Conservation (phyloP, 2,329 filamentous ascomycete species). For the Harringtonia lauricola region DNA sequence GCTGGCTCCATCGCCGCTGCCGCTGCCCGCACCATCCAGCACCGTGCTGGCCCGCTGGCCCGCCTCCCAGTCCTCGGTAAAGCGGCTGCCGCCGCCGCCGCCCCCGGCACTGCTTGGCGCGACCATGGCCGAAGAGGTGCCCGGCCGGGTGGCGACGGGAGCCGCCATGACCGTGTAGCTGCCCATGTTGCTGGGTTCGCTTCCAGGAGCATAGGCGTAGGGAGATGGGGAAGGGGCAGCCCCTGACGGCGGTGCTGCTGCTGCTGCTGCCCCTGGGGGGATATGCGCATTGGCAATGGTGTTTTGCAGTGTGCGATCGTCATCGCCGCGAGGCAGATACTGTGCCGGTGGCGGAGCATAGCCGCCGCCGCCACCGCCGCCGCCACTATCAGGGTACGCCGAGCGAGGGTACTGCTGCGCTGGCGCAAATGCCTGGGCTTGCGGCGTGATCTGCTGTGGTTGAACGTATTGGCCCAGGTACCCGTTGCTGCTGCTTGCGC, state of each 20-base stretch:
- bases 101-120: conserved; percentile 15
- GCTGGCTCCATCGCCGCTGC: conserved; percentile 29
- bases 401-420: too few relatives aligned
- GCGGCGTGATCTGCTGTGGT: background rate
- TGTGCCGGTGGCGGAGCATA: background rate
- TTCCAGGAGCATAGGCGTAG: conserved; percentile 12
- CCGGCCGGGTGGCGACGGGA: background rate
- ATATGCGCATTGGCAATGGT: conserved; percentile 24
- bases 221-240: conserved; percentile 7
- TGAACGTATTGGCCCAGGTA: background rate
- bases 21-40: conserved; percentile 13
- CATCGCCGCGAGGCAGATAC: conserved; percentile 13
- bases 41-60: background rate
- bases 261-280: conserved; percentile 14
- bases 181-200: conserved; percentile 8
- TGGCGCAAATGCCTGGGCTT: background rate
- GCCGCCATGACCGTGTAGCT: conserved; percentile 1
- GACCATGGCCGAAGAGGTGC: conserved; percentile 10
- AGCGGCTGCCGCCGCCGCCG: conserved; percentile 31
- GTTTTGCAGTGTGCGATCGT: conserved; percentile 24
- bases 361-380: background rate
- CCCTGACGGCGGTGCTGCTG: conserved; percentile 11
- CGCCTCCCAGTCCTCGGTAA: conserved; percentile 10
- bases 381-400: background rate
- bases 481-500: background rate